Evolutionary conservation across 176 grass and related monocot species (phyloP).

Genomic region (Triticum dicoccoides): DNA sequence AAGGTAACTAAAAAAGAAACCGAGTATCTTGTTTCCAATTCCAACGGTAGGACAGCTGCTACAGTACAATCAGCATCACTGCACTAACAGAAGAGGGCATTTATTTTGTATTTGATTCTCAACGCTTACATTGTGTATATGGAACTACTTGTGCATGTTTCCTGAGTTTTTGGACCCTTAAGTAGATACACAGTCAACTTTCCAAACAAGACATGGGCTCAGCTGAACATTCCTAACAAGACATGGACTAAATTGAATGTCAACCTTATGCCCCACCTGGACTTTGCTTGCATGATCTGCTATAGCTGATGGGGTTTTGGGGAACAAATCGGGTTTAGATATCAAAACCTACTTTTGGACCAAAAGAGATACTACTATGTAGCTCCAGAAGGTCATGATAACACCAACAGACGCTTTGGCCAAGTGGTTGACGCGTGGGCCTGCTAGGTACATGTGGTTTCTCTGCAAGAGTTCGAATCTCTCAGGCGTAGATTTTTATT

Average conservation of each 20-base stretch:
- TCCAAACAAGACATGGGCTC: background rate
- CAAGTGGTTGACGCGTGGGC: constrained; percentile 99
- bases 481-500: constrained; percentile 41
- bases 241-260: too few relatives aligned
- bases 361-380: too few relatives aligned
- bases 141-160: background rate
- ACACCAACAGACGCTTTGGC: constrained; percentile 60
- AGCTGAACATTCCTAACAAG: background rate
- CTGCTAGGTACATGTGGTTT: constrained; percentile 98
- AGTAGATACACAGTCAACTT: background rate
- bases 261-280: background rate
- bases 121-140: background rate
- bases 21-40: background rate
- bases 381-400: background rate
- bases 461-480: constrained; percentile 89
- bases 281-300: background rate
- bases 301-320: background rate
- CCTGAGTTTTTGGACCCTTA: background rate
- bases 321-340: too few relatives aligned
- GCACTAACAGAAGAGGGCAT: background rate
- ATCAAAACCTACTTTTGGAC: fast-evolving
- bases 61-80: background rate
- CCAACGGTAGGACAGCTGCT: background rate
- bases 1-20: background rate
- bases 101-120: background rate